phyloP scores from a whole-genome alignment of 257 asterid species.

The Solanum chaucha region DNA sequence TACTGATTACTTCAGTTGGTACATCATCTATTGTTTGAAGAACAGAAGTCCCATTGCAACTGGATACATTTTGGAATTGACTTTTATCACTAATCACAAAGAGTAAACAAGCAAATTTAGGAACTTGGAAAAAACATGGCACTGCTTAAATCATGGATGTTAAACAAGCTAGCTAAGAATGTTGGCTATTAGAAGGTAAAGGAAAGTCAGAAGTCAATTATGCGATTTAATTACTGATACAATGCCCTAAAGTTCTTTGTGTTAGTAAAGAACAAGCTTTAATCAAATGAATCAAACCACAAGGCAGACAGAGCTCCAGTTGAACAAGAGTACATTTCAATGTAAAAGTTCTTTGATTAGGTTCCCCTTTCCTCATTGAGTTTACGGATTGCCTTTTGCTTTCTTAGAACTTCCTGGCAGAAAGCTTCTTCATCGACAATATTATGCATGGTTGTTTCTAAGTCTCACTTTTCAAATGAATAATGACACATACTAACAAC shows the following conservation, averaged over 20 bases:
- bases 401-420: background rate
- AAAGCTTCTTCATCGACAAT: background rate
- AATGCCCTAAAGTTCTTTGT: background rate
- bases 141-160: background rate
- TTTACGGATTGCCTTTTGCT: background rate
- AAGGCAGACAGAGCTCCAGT: background rate
- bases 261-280: background rate
- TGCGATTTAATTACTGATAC: background rate
- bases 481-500: background rate
- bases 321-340: background rate
- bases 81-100: slow-evolving; percentile 31
- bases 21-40: slow-evolving; percentile 23
- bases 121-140: background rate
- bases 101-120: background rate
- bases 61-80: slow-evolving; percentile 31
- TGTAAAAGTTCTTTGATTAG: background rate
- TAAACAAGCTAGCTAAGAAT: background rate
- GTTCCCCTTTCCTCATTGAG: background rate
- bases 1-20: slow-evolving; percentile 33
- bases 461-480: background rate
- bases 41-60: slow-evolving; percentile 21
- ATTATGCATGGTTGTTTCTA: background rate
- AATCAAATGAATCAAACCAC: background rate
- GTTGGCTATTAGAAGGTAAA: background rate
- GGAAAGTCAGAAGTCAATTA: background rate